phyloP scores from a whole-genome alignment of 495 filamentous ascomycete species.

The Lineolata rhizophorae region DNA sequence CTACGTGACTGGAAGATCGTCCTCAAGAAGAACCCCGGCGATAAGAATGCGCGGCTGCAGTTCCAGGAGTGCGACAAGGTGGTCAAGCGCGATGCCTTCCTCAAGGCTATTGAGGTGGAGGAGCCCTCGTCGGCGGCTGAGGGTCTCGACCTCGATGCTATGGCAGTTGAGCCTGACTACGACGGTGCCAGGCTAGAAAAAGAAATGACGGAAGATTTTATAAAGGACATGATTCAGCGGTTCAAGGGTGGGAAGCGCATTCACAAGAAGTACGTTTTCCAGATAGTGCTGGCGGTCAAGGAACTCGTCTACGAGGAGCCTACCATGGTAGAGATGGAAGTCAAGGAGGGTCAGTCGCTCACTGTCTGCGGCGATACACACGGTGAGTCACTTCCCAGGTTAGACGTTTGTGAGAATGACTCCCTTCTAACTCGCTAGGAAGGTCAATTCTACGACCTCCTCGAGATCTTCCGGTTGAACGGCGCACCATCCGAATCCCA shows the following conservation, averaged over 20 bases:
- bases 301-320: slow-evolving; percentile 79
- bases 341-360: slow-evolving; percentile 51
- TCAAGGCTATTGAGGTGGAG: slow-evolving; percentile 81
- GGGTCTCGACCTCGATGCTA: slow-evolving; percentile 67
- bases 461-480: slow-evolving; percentile 88
- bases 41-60: slow-evolving; percentile 79
- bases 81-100: slow-evolving; percentile 71
- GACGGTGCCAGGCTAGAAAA: slow-evolving; percentile 61
- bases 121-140: slow-evolving; percentile 83
- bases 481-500: slow-evolving; percentile 67
- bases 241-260: slow-evolving; percentile 94
- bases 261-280: slow-evolving; percentile 90
- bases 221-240: slow-evolving; percentile 85
- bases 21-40: slow-evolving; percentile 61
- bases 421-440: no score
- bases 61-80: slow-evolving; percentile 82
- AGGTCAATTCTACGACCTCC: slow-evolving; percentile 96
- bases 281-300: slow-evolving; percentile 77
- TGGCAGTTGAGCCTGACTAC: slow-evolving; percentile 61
- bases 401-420: no score
- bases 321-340: slow-evolving; percentile 89
- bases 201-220: slow-evolving; percentile 88
- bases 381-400: slow-evolving; percentile 44
- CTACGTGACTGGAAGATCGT: slow-evolving; percentile 84
- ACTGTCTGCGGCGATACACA: slow-evolving; percentile 98